Conservation (phyloP, 306 rosid genomes). For the Nissolia schottii region DNA sequence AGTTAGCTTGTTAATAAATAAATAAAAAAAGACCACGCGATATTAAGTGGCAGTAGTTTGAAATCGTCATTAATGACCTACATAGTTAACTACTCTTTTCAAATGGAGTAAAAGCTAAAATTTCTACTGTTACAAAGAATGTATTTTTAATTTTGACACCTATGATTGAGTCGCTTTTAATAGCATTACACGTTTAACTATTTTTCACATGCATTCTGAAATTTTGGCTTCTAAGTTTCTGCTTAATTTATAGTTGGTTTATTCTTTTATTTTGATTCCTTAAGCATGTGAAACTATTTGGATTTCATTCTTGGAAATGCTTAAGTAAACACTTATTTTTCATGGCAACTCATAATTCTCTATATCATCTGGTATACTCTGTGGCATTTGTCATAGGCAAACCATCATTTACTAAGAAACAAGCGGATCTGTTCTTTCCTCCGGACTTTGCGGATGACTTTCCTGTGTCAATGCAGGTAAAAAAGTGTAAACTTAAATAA, state of each 20-base stretch:
- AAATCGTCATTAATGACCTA: neutral
- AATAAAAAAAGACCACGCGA: neutral
- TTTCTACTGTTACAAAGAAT: neutral
- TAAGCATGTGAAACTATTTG: neutral
- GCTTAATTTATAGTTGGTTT: neutral
- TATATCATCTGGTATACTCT: neutral
- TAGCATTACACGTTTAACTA: neutral
- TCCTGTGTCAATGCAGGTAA: constrained; percentile 80
- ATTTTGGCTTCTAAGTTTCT: neutral
- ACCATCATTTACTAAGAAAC: constrained; percentile 64
- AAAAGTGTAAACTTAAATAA: constrained; percentile 8
- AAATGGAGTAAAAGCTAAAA: neutral
- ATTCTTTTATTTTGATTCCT: neutral
- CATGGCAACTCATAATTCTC: neutral
- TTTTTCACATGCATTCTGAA: neutral
- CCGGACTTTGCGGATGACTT: constrained; percentile 66
- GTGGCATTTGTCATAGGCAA: constrained; percentile 39
- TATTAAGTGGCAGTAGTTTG: neutral
- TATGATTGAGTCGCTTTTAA: neutral
- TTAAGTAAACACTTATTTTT: neutral
- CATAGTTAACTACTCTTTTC: neutral
- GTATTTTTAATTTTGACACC: neutral
- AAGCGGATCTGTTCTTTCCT: constrained; percentile 63
- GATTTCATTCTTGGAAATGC: neutral
- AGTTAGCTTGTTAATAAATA: neutral